Evolutionary conservation across 495 filamentous ascomycete genomes (phyloP).

Genomic region (Penicillium robsamsonii): DNA sequence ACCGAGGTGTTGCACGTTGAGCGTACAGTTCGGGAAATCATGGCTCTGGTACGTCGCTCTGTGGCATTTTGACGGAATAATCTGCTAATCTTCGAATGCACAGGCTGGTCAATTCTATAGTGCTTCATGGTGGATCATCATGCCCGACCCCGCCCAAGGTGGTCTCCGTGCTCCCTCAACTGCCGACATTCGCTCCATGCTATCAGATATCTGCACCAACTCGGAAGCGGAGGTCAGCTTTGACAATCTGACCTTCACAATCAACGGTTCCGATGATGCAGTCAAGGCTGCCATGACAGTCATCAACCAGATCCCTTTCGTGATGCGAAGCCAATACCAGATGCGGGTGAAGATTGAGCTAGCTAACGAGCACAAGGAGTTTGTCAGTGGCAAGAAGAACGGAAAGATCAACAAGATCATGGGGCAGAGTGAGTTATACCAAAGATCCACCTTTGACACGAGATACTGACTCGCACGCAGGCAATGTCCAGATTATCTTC

Average conservation of each 20-base stretch:
- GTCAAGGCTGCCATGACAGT: conserved; percentile 92
- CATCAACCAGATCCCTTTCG: conserved; percentile 87
- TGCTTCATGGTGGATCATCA: conserved; percentile 91
- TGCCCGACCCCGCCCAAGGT: conserved; percentile 63
- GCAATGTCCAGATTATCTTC: conserved; percentile 97
- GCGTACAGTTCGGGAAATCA: conserved; percentile 89
- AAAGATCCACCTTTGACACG: not conserved
- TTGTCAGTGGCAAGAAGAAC: conserved; percentile 98
- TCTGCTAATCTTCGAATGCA: conserved; percentile 30
- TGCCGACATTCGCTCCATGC: conserved; percentile 79
- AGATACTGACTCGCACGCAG: conserved; percentile 32
- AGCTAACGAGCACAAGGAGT: conserved; percentile 98
- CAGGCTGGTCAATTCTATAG: conserved; percentile 97
- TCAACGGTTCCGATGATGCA: conserved; percentile 92
- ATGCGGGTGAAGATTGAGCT: conserved; percentile 98
- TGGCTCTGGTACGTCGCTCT: conserved; percentile 69
- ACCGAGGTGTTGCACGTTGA: conserved; percentile 90
- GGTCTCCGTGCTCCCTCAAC: conserved; percentile 64
- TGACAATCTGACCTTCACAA: conserved; percentile 87
- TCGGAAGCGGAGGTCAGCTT: conserved; percentile 93
- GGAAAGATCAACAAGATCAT: conserved; percentile 99
- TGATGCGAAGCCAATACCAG: conserved; percentile 80
- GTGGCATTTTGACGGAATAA: not conserved
- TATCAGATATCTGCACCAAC: conserved; percentile 93
- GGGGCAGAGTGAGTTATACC: conserved; percentile 72